Percentiles rank a stretch among this genome's conserved stretches.
phyloP scores from a whole-genome alignment of 164 flowering plant species.

The Amborella trichopoda region DNA sequence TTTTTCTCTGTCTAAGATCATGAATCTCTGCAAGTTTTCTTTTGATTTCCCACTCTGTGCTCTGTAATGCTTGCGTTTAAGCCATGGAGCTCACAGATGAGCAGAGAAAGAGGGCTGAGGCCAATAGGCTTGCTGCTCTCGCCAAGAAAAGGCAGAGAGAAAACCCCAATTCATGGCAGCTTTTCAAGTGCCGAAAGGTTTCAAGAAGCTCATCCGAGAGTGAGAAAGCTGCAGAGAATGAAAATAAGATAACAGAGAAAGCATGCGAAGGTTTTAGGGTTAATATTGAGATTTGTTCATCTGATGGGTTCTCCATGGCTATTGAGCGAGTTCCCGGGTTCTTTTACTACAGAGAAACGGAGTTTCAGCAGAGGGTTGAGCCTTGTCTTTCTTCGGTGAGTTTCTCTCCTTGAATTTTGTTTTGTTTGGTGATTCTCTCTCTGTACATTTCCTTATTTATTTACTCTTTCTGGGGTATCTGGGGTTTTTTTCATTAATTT shows the following conservation, averaged over 20 bases:
- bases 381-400: conserved; percentile 48
- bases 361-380: conserved; percentile 35
- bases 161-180: conserved; percentile 25
- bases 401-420: too few relatives aligned
- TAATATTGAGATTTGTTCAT: conserved; percentile 72
- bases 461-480: too few relatives aligned
- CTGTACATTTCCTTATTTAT: too few relatives aligned
- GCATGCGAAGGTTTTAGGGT: conserved; percentile 34
- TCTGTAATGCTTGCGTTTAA: neutral
- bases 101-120: conserved; percentile 58
- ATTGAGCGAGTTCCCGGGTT: conserved; percentile 34
- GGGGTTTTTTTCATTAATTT: too few relatives aligned
- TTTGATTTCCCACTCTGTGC: neutral
- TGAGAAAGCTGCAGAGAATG: too few relatives aligned
- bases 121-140: conserved; percentile 59
- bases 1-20: neutral
- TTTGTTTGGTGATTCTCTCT: too few relatives aligned
- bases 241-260: too few relatives aligned
- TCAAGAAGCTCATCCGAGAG: too few relatives aligned
- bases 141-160: conserved; percentile 48
- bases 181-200: conserved; percentile 50
- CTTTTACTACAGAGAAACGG: conserved; percentile 44
- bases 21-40: neutral
- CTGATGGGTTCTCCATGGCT: conserved; percentile 61
- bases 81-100: conserved; percentile 65